Evolutionary conservation across 176 grass and related monocot species (phyloP), one percentile per base, ranked within the genome.

Genomic region (Oryza longistaminata): DNA sequence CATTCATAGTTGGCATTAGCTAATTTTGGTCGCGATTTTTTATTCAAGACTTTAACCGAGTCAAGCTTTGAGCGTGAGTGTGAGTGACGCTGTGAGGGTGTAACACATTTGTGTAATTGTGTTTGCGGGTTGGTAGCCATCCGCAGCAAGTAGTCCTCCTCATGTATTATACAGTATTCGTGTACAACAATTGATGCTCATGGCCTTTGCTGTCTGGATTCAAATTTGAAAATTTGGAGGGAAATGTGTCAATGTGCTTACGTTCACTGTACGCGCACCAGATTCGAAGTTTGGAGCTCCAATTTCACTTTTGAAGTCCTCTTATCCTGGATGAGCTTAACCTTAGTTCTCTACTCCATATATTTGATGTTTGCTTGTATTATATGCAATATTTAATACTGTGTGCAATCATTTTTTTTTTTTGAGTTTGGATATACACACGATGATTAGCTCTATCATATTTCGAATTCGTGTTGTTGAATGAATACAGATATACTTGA

Each of bases 211-310:
- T 73, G 55, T 27, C 66, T 74, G 25, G 62, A 22, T 44, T 85
- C 34, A 7, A 42, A 62, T 80, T 45, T 67, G 14, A 68, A 90
- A 81, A 62, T 72, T 91, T 87, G 66, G 81, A 85, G 82, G 82
- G 76, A 77, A 77, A 49, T 49, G 46, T 49, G 44, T 11, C 44
- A 13, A 88, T 70, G 52, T 58, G 33, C 37, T 64, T 22, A 9
- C 21, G 21, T 2, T 61, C 55, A 22, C 39, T 55, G 67, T 73
- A 66, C 29, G 39, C 74, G 8, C 53, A 42, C 66, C 58, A 46
- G 17, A 48, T 85, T 69, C 31, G 48, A 25, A 64, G 3, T 46
- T 21, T 15, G 11, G 22, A 29, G 26, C 7, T 26, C 42, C 44
- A 17, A 15, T 15, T 16, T 50, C n/a, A 52, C n/a, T 72, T 1